Percentiles rank a stretch among this genome's conserved stretches.
Evolutionary conservation across 129 eudicot genomes (phyloP).

Genomic region (Kitagawia praeruptora): DNA sequence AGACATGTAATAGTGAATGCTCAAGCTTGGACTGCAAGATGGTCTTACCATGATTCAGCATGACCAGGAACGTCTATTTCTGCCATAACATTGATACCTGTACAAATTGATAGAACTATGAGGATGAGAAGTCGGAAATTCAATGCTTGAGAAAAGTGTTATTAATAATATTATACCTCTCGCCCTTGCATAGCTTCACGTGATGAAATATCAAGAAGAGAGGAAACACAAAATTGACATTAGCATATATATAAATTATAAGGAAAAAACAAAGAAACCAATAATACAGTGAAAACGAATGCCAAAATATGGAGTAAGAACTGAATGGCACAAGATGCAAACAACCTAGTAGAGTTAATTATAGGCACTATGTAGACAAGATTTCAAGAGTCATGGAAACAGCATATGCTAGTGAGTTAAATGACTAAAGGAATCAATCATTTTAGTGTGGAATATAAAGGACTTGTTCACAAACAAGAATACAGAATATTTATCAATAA

Average conservation of each 20-base stretch:
- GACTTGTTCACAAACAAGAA: neutral
- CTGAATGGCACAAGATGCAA: neutral
- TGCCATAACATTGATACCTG: conserved; percentile 96
- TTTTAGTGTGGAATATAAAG: neutral
- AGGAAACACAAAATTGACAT: conserved; percentile 26
- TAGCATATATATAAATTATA: conserved; percentile 4
- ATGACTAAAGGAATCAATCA: neutral
- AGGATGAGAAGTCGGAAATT: conserved; percentile 6
- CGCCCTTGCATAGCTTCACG: conserved; percentile 69
- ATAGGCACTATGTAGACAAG: neutral
- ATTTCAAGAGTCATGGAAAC: neutral
- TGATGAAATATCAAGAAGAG: conserved; percentile 18
- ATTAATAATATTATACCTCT: conserved; percentile 47
- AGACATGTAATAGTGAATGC: neutral
- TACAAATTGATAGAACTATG: conserved; percentile 10
- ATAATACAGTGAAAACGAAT: neutral
- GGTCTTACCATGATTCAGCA: conserved; percentile 83
- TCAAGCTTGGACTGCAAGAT: neutral
- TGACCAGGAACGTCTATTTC: conserved; percentile 99
- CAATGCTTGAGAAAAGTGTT: neutral
- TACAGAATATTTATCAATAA: neutral
- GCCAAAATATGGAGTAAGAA: neutral
- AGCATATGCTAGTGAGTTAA: neutral
- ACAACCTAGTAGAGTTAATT: neutral
- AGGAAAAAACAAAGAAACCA: neutral